Evolutionary conservation across 1,284 basidiomycete genomes (phyloP), one percentile per base, ranked within the genome.

Genomic region (Cryptococcus sp.): DNA sequence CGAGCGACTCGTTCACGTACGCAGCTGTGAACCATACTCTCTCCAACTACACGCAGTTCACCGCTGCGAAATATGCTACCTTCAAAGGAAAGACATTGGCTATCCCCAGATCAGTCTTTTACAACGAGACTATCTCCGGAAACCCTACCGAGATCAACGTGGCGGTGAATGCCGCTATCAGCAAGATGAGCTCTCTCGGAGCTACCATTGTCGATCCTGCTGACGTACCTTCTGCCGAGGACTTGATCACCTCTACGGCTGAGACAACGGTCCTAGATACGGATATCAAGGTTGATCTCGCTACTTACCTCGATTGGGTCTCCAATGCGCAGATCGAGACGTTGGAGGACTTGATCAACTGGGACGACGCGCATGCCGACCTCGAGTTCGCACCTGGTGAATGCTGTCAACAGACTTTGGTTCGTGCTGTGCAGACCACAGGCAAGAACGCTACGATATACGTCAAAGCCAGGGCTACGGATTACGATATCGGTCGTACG

Each of bases 231-330:
- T 64, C 62, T 2, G 55, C 56, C 19, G 19, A 52, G 17, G 61
- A 61, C 22, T 49, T 62, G 23, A 25, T 50, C 39, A 38, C 54
- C 23, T 54, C 53, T 0, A 54, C 44, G 11, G 60, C 53, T 34
- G 61, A 65, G 39, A 65, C 61, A 5, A 56, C 57, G 20, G 63
- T 65, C 1, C 55, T 61, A 13, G 52, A 46, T 17, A 64, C 58
- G 6, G 64, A 66, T 39, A 61, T 66, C 50, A 66, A 64, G 58
- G 64, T 64, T 17, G 62, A 64, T 46, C 46, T 61, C 19, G 52
- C 40, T 2, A 39, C 22, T 5, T 62, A 58, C 29, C 45, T 58
- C 25, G 45, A 47, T 16, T 40, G 41, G 15, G 23, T 55, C 23
- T 38, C 37, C 8, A 22, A 16, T 17, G 29, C 56, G 13, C 45